These are phyloP conservation scores for Knufia fluminis DNA, from an alignment of 2,329 filamentous ascomycete genomes.

Conservation along the genomic window DNA sequence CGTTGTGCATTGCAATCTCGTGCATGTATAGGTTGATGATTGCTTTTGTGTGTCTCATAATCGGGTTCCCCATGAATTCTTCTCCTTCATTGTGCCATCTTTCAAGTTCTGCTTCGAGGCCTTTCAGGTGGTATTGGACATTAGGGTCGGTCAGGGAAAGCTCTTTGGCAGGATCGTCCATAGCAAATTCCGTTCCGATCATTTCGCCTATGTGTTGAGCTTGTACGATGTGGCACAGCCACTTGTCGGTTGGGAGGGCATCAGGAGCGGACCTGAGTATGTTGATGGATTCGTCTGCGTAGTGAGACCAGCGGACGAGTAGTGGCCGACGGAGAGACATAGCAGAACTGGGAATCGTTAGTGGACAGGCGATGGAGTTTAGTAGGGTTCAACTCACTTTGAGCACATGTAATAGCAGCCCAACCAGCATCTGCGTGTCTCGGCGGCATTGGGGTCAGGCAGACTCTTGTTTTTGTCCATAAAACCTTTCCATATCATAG, in stretches of 20 bases:
- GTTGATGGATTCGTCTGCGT: constrained; percentile 54
- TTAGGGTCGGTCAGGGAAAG: constrained; percentile 51
- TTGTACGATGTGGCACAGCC: constrained; percentile 49
- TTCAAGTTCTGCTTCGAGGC: constrained; percentile 56
- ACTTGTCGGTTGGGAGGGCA: constrained; percentile 47
- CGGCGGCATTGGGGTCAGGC: constrained; percentile 43
- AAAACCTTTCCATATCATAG: constrained; percentile 31
- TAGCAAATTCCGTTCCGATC: constrained; percentile 54
- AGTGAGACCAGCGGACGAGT: constrained; percentile 51
- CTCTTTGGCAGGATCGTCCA: constrained; percentile 52
- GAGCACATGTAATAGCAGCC: constrained; percentile 53
- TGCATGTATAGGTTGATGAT: constrained; percentile 65
- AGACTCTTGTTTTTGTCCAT: constrained; percentile 30
- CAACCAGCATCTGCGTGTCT: constrained; percentile 51
- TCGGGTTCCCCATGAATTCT: constrained; percentile 44
- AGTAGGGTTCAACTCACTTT: constrained; percentile 33
- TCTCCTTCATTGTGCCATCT: constrained; percentile 48
- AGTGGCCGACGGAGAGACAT: constrained; percentile 51
- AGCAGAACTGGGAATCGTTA: constrained; percentile 37
- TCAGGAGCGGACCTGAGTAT: constrained; percentile 49
- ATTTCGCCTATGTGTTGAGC: constrained; percentile 59
- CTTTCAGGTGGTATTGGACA: constrained; percentile 55
- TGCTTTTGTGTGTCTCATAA: constrained; percentile 54
- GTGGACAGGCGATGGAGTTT: neutral
- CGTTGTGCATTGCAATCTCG: constrained; percentile 61